phyloP scores from a whole-genome alignment of 768 basidiomycete genomes.

The Phlebiopsis flavidoalba region DNA sequence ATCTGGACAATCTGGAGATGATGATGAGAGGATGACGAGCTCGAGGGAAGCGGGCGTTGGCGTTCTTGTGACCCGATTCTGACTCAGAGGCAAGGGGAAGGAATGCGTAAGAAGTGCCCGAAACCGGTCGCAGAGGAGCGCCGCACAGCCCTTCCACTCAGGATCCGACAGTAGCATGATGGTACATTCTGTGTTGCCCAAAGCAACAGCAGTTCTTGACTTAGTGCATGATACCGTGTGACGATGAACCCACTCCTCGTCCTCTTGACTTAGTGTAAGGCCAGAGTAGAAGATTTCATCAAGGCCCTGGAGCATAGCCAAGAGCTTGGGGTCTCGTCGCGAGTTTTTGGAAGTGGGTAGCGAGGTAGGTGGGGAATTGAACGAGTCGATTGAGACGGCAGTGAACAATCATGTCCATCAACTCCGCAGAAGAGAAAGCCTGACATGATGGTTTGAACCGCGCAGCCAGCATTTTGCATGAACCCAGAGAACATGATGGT shows the following conservation, averaged over 20 bases:
- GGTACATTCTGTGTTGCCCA: constrained; percentile 24
- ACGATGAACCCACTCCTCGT: constrained; percentile 31
- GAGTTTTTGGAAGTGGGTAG: constrained; percentile 36
- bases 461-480: constrained; percentile 23
- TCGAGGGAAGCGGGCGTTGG: constrained; percentile 53
- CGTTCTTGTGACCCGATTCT: constrained; percentile 39
- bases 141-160: constrained; percentile 36
- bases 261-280: constrained; percentile 40
- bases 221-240: constrained; percentile 34
- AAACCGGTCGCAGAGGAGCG: constrained; percentile 49
- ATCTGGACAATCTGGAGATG: constrained; percentile 69
- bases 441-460: constrained; percentile 21
- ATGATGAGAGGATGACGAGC: constrained; percentile 61
- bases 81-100: constrained; percentile 44
- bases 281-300: constrained; percentile 27
- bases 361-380: constrained; percentile 26
- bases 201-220: constrained; percentile 38
- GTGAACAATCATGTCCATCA: constrained; percentile 42
- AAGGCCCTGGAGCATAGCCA: constrained; percentile 22
- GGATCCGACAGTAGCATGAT: constrained; percentile 27
- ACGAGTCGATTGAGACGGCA: constrained; percentile 38
- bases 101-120: constrained; percentile 62
- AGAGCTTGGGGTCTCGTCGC: constrained; percentile 54
- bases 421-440: constrained; percentile 25
- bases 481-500: constrained; percentile 46